Percentiles rank a stretch among this genome's conserved stretches.
Conservation (phyloP, 2,329 filamentous ascomycete genomes). For the Botrytis elliptica region DNA sequence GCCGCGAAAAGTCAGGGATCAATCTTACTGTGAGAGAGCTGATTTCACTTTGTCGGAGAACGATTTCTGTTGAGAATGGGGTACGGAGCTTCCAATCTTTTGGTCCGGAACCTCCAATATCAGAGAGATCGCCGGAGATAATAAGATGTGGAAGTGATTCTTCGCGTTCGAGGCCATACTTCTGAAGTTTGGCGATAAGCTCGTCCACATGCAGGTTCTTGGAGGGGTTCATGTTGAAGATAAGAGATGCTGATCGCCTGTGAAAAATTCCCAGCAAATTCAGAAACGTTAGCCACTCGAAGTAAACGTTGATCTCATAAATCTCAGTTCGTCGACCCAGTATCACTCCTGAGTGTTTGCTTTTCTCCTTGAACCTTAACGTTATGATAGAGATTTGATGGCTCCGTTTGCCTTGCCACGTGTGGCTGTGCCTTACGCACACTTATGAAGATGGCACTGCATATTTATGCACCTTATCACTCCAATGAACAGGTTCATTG, state of each 20-base stretch:
- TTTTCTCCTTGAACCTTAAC: conserved; percentile 1
- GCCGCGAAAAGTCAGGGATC: conserved; percentile 15
- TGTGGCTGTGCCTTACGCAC: conserved; percentile 15
- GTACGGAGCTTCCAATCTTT: not conserved
- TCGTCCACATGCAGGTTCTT: conserved; percentile 44
- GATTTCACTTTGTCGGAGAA: conserved; percentile 6
- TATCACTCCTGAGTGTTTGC: not conserved
- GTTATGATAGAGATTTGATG: not conserved
- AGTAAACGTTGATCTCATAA: not conserved
- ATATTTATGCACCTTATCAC: conserved; percentile 9
- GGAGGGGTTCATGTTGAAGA: conserved; percentile 22
- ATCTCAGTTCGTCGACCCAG: not conserved
- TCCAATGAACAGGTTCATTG: not conserved
- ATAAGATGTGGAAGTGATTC: conserved; percentile 17
- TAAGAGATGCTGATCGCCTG: not conserved
- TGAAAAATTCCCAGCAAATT: not conserved
- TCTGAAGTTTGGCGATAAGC: conserved; percentile 49
- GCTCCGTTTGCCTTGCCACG: conserved; percentile 6
- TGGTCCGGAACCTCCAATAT: not conserved
- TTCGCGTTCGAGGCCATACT: conserved; percentile 6
- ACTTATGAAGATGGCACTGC: conserved; percentile 2
- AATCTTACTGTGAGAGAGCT: conserved; percentile 10
- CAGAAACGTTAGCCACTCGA: not conserved
- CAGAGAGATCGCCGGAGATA: conserved; percentile 3
- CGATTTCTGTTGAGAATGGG: conserved; percentile 14